Percentiles rank a stretch among this genome's conserved stretches.
Conservation (phyloP, 2,329 filamentous ascomycete species). For the Fusarium begoniae region DNA sequence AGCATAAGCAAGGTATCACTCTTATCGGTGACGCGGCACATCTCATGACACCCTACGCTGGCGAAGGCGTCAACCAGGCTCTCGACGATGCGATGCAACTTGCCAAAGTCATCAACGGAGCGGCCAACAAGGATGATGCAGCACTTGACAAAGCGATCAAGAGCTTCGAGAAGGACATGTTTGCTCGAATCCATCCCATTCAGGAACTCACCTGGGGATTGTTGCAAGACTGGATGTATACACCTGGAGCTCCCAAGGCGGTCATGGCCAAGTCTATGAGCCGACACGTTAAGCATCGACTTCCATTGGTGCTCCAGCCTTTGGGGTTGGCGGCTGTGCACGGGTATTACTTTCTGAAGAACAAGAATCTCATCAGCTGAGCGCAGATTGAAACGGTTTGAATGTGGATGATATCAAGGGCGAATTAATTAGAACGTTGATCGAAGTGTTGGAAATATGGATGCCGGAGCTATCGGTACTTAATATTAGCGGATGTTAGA, state of each 20-base stretch:
- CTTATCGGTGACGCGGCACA: constrained; percentile 69
- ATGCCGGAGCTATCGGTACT: not conserved
- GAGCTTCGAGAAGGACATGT: constrained; percentile 52
- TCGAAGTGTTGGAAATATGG: not conserved
- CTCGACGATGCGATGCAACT: constrained; percentile 64
- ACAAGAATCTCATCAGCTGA: constrained; percentile 19
- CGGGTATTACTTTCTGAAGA: constrained; percentile 41
- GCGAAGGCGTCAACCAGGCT: constrained; percentile 67
- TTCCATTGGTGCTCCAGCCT: constrained; percentile 46
- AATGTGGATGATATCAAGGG: not conserved
- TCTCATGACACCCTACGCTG: constrained; percentile 66
- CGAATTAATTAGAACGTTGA: not conserved
- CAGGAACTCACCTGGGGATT: constrained; percentile 56
- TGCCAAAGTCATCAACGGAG: constrained; percentile 52
- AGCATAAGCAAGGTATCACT: constrained; percentile 58
- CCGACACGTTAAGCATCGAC: constrained; percentile 45
- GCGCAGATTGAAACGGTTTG: not conserved
- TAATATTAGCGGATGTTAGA: constrained; percentile 5
- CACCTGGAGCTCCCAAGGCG: constrained; percentile 54
- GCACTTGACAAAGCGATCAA: constrained; percentile 48
- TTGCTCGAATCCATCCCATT: constrained; percentile 48
- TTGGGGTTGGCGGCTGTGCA: constrained; percentile 44
- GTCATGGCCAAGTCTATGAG: constrained; percentile 51
- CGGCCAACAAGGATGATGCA: constrained; percentile 33
- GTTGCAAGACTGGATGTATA: constrained; percentile 59